Conservation (phyloP, 371 early-diverging fungal species). For the Coemansia sp. region DNA sequence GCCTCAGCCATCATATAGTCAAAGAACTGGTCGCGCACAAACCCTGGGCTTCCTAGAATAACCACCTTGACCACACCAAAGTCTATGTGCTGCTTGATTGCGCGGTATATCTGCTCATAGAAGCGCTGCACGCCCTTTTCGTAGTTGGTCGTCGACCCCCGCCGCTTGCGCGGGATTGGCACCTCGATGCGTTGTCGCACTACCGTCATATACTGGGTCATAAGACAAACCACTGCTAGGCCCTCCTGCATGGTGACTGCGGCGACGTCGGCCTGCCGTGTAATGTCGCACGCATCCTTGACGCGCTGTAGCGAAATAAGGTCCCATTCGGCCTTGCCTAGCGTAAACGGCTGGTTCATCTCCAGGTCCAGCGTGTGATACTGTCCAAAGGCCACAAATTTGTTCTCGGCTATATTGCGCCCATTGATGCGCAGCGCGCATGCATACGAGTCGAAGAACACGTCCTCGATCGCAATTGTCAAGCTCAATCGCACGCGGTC, state of each 20-base stretch:
- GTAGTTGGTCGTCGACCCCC: slow-evolving; percentile 81
- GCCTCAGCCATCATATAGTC: slow-evolving; percentile 84
- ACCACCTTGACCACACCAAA: slow-evolving; percentile 90
- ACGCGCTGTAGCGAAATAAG: slow-evolving; percentile 85
- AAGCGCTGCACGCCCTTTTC: slow-evolving; percentile 87
- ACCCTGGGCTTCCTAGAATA: slow-evolving; percentile 93
- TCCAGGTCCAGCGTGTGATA: slow-evolving; percentile 96
- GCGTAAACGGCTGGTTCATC: slow-evolving; percentile 81
- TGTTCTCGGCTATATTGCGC: slow-evolving; percentile 80
- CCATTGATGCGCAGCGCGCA: slow-evolving; percentile 87
- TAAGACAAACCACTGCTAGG: slow-evolving; percentile 87
- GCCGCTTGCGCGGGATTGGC: slow-evolving; percentile 89
- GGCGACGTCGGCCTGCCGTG: slow-evolving; percentile 89
- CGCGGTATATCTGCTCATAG: slow-evolving; percentile 88
- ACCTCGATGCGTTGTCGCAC: slow-evolving; percentile 90
- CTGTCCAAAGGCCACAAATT: slow-evolving; percentile 87
- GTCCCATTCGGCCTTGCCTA: slow-evolving; percentile 92
- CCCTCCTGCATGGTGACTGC: slow-evolving; percentile 96
- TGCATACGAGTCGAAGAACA: slow-evolving; percentile 87
- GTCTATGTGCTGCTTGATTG: slow-evolving; percentile 80
- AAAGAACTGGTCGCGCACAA: slow-evolving; percentile 81
- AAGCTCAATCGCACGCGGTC: slow-evolving; percentile 78
- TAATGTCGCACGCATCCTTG: slow-evolving; percentile 84
- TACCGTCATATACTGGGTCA: slow-evolving; percentile 94
- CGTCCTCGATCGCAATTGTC: slow-evolving; percentile 81